Evolutionary conservation across 148 eudicot genomes (phyloP), one percentile per base, ranked within the genome.

Genomic region (Limonium bicolor): DNA sequence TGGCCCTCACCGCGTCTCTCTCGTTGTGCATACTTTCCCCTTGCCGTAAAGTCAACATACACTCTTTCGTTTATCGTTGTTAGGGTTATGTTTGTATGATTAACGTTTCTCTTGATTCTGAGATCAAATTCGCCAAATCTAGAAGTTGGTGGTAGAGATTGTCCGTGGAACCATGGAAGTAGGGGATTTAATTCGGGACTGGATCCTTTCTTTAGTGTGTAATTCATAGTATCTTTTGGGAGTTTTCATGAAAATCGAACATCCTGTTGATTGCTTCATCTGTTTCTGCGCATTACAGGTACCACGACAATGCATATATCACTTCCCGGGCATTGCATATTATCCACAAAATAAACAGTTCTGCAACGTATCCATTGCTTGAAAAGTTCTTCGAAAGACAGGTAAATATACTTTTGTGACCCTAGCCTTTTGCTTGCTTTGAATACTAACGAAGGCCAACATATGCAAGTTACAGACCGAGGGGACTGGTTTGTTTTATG

Each of bases 251-350:
- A 3, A 16, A 16, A n/a, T 34, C 14, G 11, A 16, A 16, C 11
- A 34, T 4, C 4, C 5, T 34, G 37, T 38, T 12, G 18, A 38
- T 38, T n/a, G n/a, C 5, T 38, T 12, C 20, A 19, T 45, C 35
- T 5, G 16, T 55, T 24, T 35, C 8, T 33, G 39, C 51, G 23
- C 53, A 30, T 56, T 53, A 63, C 65, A 82, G 96, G 51, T 87
- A 82, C 68, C 92, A 85, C 56, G 86, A 85, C 53, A 74, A 85
- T 60, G 63, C 94, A 16, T 87, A 63, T 55, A 71, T 55, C 41
- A 66, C 73, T 16, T 87, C 96, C 18, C 79, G 88, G 2, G 88
- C 94, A 15, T 44, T 87, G 58, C 88, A 87, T 54, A 67, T 82
- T 32, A 69, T 66, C 4, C 54, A 82, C 43, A 67, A 51, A 53